phyloP scores from a whole-genome alignment of 768 basidiomycete genomes.

The Botryobasidium botryosum region DNA sequence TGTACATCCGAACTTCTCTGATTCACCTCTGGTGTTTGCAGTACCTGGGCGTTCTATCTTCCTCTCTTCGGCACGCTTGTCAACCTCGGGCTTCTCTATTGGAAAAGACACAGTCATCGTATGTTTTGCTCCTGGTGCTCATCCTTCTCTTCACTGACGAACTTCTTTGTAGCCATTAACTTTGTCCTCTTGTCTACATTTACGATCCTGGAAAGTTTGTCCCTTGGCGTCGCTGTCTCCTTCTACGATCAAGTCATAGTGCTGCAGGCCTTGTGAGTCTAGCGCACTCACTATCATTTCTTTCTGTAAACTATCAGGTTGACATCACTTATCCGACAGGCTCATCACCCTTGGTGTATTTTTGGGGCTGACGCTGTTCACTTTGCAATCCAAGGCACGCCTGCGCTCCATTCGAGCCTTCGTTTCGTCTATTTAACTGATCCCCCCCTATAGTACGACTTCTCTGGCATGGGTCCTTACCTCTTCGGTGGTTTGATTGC shows the following conservation, averaged over 20 bases:
- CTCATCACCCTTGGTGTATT: constrained; percentile 87
- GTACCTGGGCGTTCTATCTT: constrained; percentile 57
- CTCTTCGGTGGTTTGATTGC: constrained; percentile 62
- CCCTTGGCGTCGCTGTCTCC: constrained; percentile 70
- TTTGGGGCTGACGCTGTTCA: constrained; percentile 85
- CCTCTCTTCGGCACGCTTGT: constrained; percentile 63
- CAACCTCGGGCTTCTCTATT: constrained; percentile 67
- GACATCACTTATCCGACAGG: constrained; percentile 21
- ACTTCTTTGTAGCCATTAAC: constrained; percentile 39
- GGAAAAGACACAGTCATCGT: constrained; percentile 80
- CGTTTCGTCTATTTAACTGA: no score
- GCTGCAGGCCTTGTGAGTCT: constrained; percentile 64
- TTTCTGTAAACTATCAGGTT: neutral
- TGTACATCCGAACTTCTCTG: constrained; percentile 5
- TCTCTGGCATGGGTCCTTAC: constrained; percentile 82
- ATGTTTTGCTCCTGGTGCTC: neutral
- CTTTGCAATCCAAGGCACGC: constrained; percentile 76
- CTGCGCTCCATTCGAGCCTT: neutral
- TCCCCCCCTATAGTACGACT: constrained; percentile 70
- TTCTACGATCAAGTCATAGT: constrained; percentile 59
- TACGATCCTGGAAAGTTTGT: constrained; percentile 80
- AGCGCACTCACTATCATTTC: constrained; percentile 5
- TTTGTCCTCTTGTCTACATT: constrained; percentile 71
- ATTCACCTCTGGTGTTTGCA: constrained; percentile 4
- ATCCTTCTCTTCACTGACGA: neutral